These are phyloP conservation scores for Amanita pallidorosea DNA, from an alignment of 768 basidiomycete genomes.

Conservation along the genomic window DNA sequence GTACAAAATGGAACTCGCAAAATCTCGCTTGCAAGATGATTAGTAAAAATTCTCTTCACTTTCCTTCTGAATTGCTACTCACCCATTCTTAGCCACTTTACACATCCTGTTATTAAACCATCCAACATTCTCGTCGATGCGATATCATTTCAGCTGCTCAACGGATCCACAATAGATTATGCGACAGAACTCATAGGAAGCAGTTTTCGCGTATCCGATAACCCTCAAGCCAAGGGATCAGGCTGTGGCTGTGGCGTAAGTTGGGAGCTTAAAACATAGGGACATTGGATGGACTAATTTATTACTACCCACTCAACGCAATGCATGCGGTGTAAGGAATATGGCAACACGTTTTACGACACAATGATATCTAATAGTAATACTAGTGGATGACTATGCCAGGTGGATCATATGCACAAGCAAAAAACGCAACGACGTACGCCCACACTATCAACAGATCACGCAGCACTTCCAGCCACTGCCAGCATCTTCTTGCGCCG, in stretches of 20 bases:
- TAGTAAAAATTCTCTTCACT: slow-evolving; percentile 47
- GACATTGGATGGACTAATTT: background rate
- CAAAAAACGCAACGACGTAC: background rate
- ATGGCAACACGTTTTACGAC: background rate
- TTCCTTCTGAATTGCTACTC: background rate
- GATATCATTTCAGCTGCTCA: slow-evolving; percentile 73
- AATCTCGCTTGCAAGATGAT: slow-evolving; percentile 55
- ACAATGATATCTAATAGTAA: slow-evolving; percentile 3
- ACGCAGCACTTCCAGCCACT: slow-evolving; percentile 65
- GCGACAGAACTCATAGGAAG: slow-evolving; percentile 94
- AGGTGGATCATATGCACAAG: background rate
- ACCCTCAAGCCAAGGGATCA: slow-evolving; percentile 83
- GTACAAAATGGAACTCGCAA: slow-evolving; percentile 82
- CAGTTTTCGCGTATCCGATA: slow-evolving; percentile 72
- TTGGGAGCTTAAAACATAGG: slow-evolving; percentile 70
- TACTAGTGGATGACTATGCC: slow-evolving; percentile 3
- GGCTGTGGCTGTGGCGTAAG: slow-evolving; percentile 96
- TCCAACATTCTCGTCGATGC: slow-evolving; percentile 80
- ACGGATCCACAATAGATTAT: slow-evolving; percentile 84
- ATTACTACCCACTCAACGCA: background rate
- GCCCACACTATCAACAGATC: slow-evolving; percentile 34
- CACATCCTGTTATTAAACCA: slow-evolving; percentile 59
- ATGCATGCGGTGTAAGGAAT: slow-evolving; percentile 1
- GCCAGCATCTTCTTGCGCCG: slow-evolving; percentile 32
- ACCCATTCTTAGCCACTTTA: slow-evolving; percentile 42